Evolutionary conservation across 179 eudicot genomes (phyloP).

Genomic region (Sideroxylon spinosum): DNA sequence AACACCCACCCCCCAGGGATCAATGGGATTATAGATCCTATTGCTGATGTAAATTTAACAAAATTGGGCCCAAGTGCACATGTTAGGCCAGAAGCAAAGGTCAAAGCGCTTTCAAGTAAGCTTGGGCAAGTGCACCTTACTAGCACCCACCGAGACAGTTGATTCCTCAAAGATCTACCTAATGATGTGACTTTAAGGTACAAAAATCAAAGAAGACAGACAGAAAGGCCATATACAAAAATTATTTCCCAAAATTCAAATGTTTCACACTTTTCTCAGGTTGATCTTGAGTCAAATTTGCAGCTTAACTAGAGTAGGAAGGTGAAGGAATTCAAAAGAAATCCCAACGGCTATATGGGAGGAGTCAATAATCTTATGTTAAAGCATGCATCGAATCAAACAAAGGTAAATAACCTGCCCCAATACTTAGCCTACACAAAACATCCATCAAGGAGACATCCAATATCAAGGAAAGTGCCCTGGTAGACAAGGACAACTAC

Average conservation of each 20-base stretch:
- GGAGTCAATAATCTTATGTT: not conserved
- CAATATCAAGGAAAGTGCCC: constrained; percentile 10
- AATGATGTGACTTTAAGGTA: not conserved
- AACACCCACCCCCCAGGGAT: no score
- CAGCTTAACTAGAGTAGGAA: not conserved
- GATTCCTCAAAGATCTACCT: not conserved
- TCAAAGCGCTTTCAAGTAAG: not conserved
- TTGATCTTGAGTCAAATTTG: constrained; percentile 8
- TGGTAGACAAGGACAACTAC: not conserved
- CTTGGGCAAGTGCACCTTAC: not conserved
- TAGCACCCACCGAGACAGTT: no score
- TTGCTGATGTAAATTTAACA: no score
- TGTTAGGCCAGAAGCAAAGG: not conserved
- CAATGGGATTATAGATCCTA: no score
- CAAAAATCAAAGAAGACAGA: not conserved
- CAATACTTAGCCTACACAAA: not conserved
- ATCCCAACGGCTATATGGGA: not conserved
- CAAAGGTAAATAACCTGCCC: not conserved
- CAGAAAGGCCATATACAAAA: not conserved
- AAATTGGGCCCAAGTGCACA: no score
- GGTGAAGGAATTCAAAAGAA: not conserved
- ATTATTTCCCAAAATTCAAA: not conserved
- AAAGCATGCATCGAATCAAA: constrained; percentile 2
- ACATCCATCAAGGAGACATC: constrained; percentile 8
- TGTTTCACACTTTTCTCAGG: not conserved